phyloP scores from a whole-genome alignment of 2,329 filamentous ascomycete species.

The Catunica adiposa region DNA sequence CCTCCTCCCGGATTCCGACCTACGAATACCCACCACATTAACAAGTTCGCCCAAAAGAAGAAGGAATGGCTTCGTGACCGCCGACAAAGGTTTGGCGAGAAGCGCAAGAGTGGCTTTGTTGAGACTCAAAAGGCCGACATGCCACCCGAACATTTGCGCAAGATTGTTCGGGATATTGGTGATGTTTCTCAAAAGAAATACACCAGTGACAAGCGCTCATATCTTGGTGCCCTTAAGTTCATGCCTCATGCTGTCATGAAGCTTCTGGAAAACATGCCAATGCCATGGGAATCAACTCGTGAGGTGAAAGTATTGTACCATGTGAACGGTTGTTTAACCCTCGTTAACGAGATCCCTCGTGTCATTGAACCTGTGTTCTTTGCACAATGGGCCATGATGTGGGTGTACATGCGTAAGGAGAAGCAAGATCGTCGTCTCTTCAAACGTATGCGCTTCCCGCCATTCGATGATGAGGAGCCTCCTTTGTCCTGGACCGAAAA shows the following conservation, averaged over 20 bases:
- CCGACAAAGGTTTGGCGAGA: constrained; percentile 88
- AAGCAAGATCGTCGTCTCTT: constrained; percentile 93
- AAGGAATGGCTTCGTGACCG: constrained; percentile 92
- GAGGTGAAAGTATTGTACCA: constrained; percentile 98
- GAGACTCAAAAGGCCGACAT: constrained; percentile 98
- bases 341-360: constrained; percentile 90
- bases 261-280: constrained; percentile 96
- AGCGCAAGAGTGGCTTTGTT: constrained; percentile 88
- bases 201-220: constrained; percentile 94
- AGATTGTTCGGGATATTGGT: constrained; percentile 96
- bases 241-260: constrained; percentile 98
- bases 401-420: constrained; percentile 93
- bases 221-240: constrained; percentile 92
- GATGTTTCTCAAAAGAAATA: constrained; percentile 99
- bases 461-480: constrained; percentile 96
- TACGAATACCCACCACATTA: constrained; percentile 63
- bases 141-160: constrained; percentile 93
- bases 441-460: constrained; percentile 97
- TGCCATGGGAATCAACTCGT: constrained; percentile 94
- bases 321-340: constrained; percentile 88
- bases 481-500: constrained; percentile 97
- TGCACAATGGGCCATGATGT: constrained; percentile 99
- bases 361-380: constrained; percentile 97
- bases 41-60: constrained; percentile 97
- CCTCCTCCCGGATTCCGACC: constrained; percentile 78